A percentile compares a stretch with the other conserved stretches of the same genome.
Conservation (phyloP, 331 rosid genomes). For the Dryas integrifolia region DNA sequence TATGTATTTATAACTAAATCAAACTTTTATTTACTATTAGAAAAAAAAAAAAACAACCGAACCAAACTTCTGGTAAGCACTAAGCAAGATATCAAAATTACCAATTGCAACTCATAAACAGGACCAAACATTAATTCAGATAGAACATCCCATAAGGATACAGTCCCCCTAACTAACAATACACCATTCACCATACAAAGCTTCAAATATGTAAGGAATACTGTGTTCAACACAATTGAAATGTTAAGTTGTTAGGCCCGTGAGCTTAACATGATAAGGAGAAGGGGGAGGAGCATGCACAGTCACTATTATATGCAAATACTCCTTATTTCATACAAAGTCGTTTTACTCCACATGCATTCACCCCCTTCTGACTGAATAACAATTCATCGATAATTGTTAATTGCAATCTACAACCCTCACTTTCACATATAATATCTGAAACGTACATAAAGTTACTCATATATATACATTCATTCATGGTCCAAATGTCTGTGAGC, state of each 20-base stretch:
- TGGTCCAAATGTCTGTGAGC: neutral
- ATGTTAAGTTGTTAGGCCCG: neutral
- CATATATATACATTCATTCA: neutral
- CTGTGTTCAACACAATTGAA: neutral
- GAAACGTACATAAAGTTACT: neutral
- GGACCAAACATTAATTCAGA: neutral
- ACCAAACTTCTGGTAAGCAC: neutral
- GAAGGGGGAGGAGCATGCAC: neutral
- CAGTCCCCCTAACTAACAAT: neutral
- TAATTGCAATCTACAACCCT: neutral
- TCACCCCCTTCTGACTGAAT: neutral
- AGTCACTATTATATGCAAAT: neutral
- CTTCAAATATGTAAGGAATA: neutral
- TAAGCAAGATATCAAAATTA: neutral
- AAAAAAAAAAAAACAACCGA: neutral
- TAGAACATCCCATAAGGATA: neutral
- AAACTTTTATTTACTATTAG: neutral
- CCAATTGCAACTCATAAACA: constrained; percentile 2
- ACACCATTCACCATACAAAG: neutral
- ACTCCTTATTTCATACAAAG: neutral
- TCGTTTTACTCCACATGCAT: neutral
- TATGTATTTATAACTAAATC: neutral
- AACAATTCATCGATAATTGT: neutral
- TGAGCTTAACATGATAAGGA: neutral
- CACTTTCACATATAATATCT: constrained; percentile 3